phyloP scores from a whole-genome alignment of 345 rosid genomes.

The Geranium brycei region DNA sequence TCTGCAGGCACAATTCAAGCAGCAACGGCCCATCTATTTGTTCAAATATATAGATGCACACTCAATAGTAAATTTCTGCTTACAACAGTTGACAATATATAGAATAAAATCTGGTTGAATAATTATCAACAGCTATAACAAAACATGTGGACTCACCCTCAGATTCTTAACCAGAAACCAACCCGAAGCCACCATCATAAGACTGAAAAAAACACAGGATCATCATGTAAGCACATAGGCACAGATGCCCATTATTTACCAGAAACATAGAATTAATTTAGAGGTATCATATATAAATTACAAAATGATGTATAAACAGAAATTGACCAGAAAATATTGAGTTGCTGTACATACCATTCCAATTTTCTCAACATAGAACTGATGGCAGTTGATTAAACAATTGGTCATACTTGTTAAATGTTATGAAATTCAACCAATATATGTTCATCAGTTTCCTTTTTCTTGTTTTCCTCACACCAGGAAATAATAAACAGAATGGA shows the following conservation, averaged over 20 bases:
- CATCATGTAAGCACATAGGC: slow-evolving; percentile 9
- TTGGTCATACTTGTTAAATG: slow-evolving; percentile 11
- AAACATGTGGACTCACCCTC: slow-evolving; percentile 62
- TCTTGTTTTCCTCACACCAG: slow-evolving; percentile 39
- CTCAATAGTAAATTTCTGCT: too few species aligned
- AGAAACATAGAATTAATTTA: background rate
- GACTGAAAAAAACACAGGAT: slow-evolving; percentile 46
- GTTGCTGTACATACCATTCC: slow-evolving; percentile 55
- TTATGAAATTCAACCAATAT: slow-evolving; percentile 1
- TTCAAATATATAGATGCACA: slow-evolving; percentile 11
- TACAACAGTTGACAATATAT: background rate
- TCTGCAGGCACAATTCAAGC: slow-evolving; percentile 25
- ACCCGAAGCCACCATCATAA: slow-evolving; percentile 96
- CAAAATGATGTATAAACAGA: background rate
- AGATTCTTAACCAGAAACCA: slow-evolving; percentile 83
- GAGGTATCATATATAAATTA: too few species aligned
- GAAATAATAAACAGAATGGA: background rate
- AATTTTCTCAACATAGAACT: slow-evolving; percentile 61
- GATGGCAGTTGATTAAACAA: slow-evolving; percentile 62
- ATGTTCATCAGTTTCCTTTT: slow-evolving; percentile 7
- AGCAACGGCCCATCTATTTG: slow-evolving; percentile 10
- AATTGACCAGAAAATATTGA: slow-evolving; percentile 7
- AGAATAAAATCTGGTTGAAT: background rate
- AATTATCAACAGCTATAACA: background rate
- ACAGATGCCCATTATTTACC: background rate